Conservation (phyloP, 345 rosid species). For the Bruguiera gymnorhiza region DNA sequence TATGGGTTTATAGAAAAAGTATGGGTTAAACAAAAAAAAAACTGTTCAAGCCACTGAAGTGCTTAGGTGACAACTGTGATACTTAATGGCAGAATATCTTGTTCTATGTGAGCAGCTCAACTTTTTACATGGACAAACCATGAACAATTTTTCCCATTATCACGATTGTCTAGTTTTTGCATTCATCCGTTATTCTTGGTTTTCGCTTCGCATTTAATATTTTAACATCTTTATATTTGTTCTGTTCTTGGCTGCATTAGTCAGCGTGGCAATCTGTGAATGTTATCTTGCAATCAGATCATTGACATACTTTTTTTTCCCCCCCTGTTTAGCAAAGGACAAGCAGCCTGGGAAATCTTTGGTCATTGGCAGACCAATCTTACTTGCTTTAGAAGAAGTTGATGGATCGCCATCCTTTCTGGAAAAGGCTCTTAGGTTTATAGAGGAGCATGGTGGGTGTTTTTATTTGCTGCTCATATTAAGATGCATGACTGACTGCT, state of each 20-base stretch:
- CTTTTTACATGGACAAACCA: background rate
- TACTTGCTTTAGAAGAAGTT: conserved; percentile 93
- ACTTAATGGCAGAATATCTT: too few relatives aligned
- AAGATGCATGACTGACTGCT: background rate
- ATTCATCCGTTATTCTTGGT: background rate
- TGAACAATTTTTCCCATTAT: background rate
- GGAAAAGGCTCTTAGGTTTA: conserved; percentile 91
- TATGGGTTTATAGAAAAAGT: too few relatives aligned
- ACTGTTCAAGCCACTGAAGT: too few relatives aligned
- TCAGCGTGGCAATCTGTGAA: background rate
- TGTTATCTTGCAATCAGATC: background rate
- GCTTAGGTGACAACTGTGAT: too few relatives aligned
- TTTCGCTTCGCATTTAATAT: background rate
- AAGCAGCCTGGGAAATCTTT: conserved; percentile 50
- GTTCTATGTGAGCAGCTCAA: background rate
- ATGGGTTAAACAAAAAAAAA: too few relatives aligned
- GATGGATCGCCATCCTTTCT: conserved; percentile 97
- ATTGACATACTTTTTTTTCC: background rate
- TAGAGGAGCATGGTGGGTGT: conserved; percentile 83
- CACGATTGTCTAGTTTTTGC: background rate
- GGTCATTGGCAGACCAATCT: conserved; percentile 74
- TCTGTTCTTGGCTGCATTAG: background rate
- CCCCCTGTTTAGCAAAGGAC: conserved; percentile 48
- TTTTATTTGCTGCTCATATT: background rate
- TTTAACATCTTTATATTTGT: background rate